Conservation (phyloP, 164 flowering plant species). For the Vitis riparia region DNA sequence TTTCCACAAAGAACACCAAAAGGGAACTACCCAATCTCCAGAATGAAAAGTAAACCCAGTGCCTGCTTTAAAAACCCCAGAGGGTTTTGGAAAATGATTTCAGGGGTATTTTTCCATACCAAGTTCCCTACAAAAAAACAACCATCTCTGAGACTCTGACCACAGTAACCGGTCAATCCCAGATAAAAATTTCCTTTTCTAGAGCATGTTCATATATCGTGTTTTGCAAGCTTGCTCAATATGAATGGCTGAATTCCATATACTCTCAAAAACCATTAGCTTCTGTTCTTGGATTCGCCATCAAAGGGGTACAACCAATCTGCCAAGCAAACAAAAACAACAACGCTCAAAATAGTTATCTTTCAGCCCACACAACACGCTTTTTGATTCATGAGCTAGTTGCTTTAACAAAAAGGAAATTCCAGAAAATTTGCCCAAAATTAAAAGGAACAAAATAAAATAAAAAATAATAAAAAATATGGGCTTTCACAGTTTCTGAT, state of each 20-base stretch:
- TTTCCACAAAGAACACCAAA: background rate
- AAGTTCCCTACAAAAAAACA: background rate
- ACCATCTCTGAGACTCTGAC: background rate
- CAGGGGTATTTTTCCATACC: background rate
- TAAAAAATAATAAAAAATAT: background rate
- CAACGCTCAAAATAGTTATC: background rate
- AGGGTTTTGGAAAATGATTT: background rate
- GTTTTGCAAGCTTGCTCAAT: background rate
- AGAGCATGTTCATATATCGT: background rate
- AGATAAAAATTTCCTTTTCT: background rate
- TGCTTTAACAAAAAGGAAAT: background rate
- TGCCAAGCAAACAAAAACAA: background rate
- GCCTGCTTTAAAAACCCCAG: conserved; percentile 4
- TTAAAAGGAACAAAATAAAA: background rate
- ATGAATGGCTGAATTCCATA: background rate
- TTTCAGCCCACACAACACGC: background rate
- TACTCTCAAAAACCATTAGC: background rate
- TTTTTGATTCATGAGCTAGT: background rate
- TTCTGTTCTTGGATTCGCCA: conserved; percentile 3
- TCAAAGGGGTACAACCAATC: conserved; percentile 10
- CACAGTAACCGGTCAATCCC: background rate
- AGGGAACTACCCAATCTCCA: background rate
- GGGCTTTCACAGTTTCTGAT: conserved; percentile 13
- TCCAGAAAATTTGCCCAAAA: background rate
- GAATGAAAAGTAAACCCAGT: background rate